These are phyloP conservation scores for Fusarium anguioides DNA, from an alignment of 2,329 filamentous ascomycete genomes.

Conservation along the genomic window DNA sequence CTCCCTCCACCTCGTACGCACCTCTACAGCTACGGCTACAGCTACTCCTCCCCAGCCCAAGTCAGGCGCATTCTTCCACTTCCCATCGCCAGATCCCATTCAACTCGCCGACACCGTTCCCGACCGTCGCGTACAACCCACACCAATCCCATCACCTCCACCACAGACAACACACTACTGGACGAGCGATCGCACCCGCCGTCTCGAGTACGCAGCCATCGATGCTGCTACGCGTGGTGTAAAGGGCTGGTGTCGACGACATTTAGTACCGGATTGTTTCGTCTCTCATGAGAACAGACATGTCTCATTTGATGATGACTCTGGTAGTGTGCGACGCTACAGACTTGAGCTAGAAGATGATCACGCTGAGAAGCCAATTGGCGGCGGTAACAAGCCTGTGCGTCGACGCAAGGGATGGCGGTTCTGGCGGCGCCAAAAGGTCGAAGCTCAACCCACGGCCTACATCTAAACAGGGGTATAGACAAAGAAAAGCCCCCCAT, in stretches of 20 bases:
- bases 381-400: conserved; percentile 1
- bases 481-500: background rate
- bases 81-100: conserved; percentile 57
- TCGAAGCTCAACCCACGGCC: conserved; percentile 28
- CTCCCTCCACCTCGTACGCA: conserved; percentile 51
- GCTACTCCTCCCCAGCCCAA: conserved; percentile 33
- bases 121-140: conserved; percentile 33
- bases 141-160: conserved; percentile 55
- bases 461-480: conserved; percentile 21
- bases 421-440: conserved; percentile 47
- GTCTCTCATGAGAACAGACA: conserved; percentile 61
- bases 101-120: conserved; percentile 41
- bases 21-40: conserved; percentile 45
- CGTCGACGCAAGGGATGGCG: conserved; percentile 45
- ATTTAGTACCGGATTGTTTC: conserved; percentile 71
- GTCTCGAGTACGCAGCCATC: conserved; percentile 74
- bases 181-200: conserved; percentile 71
- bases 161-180: conserved; percentile 74
- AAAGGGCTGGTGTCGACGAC: conserved; percentile 68
- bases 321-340: conserved; percentile 72
- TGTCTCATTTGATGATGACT: conserved; percentile 69
- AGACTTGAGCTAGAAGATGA: conserved; percentile 67
- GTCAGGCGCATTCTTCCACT: conserved; percentile 60
- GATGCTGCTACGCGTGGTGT: conserved; percentile 70
- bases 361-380: conserved; percentile 41